Percentiles rank a stretch among this genome's conserved stretches.
Evolutionary conservation across 139 green algal genomes (phyloP).

Genomic region (Coelastrella sp.): DNA sequence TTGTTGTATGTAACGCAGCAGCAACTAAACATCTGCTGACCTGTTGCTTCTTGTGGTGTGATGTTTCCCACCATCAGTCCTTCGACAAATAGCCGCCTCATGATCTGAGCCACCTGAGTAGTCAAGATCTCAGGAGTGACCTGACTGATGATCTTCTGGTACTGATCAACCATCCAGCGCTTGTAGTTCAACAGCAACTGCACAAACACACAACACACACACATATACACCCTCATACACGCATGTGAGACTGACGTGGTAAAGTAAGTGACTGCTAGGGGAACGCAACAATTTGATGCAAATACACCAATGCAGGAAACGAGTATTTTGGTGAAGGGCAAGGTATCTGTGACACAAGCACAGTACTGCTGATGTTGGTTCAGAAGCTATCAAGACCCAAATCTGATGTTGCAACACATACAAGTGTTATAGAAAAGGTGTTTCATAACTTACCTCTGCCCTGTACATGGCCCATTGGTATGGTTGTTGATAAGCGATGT

Average conservation of each 20-base stretch:
- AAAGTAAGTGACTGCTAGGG: neutral
- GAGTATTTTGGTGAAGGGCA: too few relatives aligned
- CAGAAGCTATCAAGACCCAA: too few relatives aligned
- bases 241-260: neutral
- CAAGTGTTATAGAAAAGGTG: neutral
- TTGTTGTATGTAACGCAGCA: neutral
- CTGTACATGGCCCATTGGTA: slow-evolving; percentile 89
- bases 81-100: slow-evolving; percentile 58
- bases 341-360: too few relatives aligned
- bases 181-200: slow-evolving; percentile 58
- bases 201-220: too few relatives aligned
- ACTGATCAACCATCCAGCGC: slow-evolving; percentile 70
- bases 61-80: slow-evolving; percentile 70
- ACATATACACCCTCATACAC: too few relatives aligned
- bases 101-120: slow-evolving; percentile 49
- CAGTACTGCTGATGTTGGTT: too few relatives aligned
- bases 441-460: slow-evolving; percentile 28
- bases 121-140: slow-evolving; percentile 59
- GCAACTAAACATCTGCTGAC: neutral
- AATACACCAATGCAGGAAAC: too few relatives aligned
- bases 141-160: slow-evolving; percentile 65
- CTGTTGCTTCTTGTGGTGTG: slow-evolving; percentile 32
- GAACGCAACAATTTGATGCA: too few relatives aligned
- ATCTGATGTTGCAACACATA: too few relatives aligned
- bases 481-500: slow-evolving; percentile 74